Evolutionary conservation across 1,284 basidiomycete genomes (phyloP).

Genomic region (Peniophora sp.): DNA sequence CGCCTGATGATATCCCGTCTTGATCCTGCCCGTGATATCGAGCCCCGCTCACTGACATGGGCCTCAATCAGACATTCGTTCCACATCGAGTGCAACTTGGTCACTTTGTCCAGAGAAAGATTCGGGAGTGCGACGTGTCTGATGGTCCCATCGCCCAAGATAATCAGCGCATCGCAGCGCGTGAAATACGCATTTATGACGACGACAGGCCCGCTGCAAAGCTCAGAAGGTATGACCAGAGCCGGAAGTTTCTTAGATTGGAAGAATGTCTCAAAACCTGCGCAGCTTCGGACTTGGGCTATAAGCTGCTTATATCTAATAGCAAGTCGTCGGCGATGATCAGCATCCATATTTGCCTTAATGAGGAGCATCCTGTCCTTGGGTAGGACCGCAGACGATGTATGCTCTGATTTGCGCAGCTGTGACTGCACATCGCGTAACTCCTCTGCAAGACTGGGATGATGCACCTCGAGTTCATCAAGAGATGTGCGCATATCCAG

Average conservation of each 20-base stretch:
- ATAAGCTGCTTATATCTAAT: conserved; percentile 4
- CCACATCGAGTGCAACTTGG: neutral
- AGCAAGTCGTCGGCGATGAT: neutral
- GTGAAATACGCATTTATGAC: conserved; percentile 18
- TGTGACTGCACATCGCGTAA: conserved; percentile 9
- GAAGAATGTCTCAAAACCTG: conserved; percentile 15
- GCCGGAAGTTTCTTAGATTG: conserved; percentile 10
- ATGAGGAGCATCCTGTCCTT: neutral
- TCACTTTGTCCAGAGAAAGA: neutral
- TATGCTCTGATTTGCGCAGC: neutral
- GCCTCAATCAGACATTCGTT: neutral
- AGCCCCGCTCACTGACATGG: neutral
- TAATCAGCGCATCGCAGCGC: conserved; percentile 22
- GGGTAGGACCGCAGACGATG: neutral
- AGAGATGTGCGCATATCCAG: conserved; percentile 22
- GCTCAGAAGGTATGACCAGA: conserved; percentile 13
- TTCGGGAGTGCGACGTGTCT: neutral
- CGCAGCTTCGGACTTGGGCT: conserved; percentile 3
- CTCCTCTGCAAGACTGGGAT: conserved; percentile 13
- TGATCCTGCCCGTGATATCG: neutral
- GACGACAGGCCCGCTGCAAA: conserved; percentile 19
- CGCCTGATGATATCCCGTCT: neutral
- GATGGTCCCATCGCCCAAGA: conserved; percentile 6
- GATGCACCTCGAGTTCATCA: conserved; percentile 15
- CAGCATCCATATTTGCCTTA: neutral